Conservation (phyloP, 1,284 basidiomycete genomes). For the Mycosarcoma mackinlayi region DNA sequence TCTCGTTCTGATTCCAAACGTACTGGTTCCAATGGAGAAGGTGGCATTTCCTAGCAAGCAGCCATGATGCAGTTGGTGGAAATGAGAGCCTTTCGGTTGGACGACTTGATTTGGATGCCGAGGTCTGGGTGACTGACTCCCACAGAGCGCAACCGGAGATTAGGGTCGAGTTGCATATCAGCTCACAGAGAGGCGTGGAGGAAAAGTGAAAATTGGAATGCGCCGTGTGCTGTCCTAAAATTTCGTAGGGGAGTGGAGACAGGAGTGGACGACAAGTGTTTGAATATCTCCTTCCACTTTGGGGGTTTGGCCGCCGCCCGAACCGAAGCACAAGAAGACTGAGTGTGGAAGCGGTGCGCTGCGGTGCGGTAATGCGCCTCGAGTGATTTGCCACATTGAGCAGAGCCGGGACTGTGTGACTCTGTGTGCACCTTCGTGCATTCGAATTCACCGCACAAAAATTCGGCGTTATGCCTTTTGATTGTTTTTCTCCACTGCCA, state of each 20-base stretch:
- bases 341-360: neutral
- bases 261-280: too few relatives aligned
- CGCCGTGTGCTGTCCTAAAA: neutral
- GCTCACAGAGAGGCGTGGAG: too few relatives aligned
- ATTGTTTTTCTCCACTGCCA: neutral
- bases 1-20: too few relatives aligned
- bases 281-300: too few relatives aligned
- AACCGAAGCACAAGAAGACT: neutral
- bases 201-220: neutral
- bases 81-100: too few relatives aligned
- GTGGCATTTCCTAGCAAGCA: neutral
- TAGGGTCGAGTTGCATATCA: slow-evolving; percentile 1
- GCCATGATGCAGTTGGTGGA: too few relatives aligned
- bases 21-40: neutral
- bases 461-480: slow-evolving; percentile 1
- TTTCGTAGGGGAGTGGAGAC: too few relatives aligned
- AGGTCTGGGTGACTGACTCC: too few relatives aligned
- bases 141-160: slow-evolving; percentile 1
- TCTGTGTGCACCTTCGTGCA: too few relatives aligned
- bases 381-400: slow-evolving; percentile 12
- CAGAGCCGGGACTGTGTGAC: too few relatives aligned
- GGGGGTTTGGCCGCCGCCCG: slow-evolving; percentile 1
- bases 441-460: neutral
- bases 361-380: slow-evolving; percentile 12
- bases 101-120: too few relatives aligned